Evolutionary conservation across 202 grass and related monocot genomes (phyloP).

Genomic region (Elaeis oleifera): DNA sequence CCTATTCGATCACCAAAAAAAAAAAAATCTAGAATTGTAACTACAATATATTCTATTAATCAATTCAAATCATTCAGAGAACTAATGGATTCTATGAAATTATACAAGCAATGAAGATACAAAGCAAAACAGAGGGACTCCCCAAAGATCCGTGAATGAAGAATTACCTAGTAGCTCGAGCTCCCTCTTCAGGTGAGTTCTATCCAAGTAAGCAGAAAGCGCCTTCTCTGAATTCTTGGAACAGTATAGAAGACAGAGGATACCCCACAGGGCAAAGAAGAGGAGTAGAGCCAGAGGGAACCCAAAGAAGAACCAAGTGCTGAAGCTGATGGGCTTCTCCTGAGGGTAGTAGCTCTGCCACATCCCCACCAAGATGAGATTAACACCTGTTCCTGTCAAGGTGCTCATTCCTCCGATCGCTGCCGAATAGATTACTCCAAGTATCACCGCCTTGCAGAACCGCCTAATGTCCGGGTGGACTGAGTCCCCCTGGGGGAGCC

Average conservation of each 20-base stretch:
- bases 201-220: constrained; percentile 9
- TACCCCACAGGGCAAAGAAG: constrained; percentile 16
- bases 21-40: too few relatives aligned
- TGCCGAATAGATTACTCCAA: constrained; percentile 73
- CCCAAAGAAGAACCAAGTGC: constrained; percentile 8
- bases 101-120: too few relatives aligned
- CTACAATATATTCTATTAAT: too few relatives aligned
- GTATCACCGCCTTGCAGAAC: constrained; percentile 67
- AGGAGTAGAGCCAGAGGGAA: constrained; percentile 5
- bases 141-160: too few relatives aligned
- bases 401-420: constrained; percentile 55
- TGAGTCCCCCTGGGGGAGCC: constrained; percentile 25
- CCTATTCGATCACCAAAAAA: too few relatives aligned
- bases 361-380: constrained; percentile 20
- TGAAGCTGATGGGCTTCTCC: constrained; percentile 17
- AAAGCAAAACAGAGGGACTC: too few relatives aligned
- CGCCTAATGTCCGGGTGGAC: constrained; percentile 31
- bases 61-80: too few relatives aligned
- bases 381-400: constrained; percentile 6
- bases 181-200: constrained; percentile 10
- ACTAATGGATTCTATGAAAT: too few relatives aligned
- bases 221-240: background rate
- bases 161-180: constrained; percentile 4
- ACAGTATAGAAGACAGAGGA: constrained; percentile 7
- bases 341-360: constrained; percentile 4